phyloP scores from a whole-genome alignment of 352 stramenopile genomes.

The Globisporangium echinulatum region DNA sequence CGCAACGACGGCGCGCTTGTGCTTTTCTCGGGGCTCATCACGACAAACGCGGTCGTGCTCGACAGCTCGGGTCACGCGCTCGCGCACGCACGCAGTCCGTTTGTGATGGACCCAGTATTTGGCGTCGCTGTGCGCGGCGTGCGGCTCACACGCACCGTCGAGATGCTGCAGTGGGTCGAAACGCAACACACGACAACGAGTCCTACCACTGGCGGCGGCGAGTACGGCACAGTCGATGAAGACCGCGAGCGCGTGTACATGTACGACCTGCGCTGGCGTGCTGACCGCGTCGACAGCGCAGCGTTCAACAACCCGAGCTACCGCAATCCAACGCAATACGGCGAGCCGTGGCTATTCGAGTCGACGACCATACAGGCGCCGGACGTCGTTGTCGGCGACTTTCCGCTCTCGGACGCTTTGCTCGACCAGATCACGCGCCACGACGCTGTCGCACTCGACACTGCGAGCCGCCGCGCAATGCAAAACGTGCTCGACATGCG shows the following conservation, averaged over 20 bases:
- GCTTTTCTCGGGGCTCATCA: constrained; percentile 50
- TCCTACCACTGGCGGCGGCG: constrained; percentile 37
- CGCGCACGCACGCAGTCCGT: constrained; percentile 23
- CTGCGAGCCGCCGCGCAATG: constrained; percentile 43
- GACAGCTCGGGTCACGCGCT: constrained; percentile 16
- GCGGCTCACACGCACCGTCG: constrained; percentile 49
- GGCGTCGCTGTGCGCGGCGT: constrained; percentile 62
- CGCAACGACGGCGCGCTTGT: constrained; percentile 29
- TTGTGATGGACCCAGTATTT: constrained; percentile 56
- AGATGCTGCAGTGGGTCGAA: constrained; percentile 84
- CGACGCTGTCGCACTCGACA: constrained; percentile 42
- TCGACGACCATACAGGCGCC: constrained; percentile 21
- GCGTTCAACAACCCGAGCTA: constrained; percentile 57
- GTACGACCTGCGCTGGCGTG: constrained; percentile 60
- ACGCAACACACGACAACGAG: constrained; percentile 23
- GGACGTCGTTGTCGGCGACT: constrained; percentile 54
- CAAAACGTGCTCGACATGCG: constrained; percentile 44
- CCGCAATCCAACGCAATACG: constrained; percentile 50
- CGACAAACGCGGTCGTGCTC: constrained; percentile 16
- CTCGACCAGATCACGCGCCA: constrained; percentile 64
- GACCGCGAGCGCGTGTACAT: constrained; percentile 62
- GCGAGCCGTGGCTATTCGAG: constrained; percentile 34
- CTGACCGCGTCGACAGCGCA: constrained; percentile 44
- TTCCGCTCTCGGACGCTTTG: constrained; percentile 40
- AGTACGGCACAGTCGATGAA: constrained; percentile 15